Evolutionary conservation across 2,329 filamentous ascomycete species (phyloP).

Genomic region (Ilyonectria destructans): DNA sequence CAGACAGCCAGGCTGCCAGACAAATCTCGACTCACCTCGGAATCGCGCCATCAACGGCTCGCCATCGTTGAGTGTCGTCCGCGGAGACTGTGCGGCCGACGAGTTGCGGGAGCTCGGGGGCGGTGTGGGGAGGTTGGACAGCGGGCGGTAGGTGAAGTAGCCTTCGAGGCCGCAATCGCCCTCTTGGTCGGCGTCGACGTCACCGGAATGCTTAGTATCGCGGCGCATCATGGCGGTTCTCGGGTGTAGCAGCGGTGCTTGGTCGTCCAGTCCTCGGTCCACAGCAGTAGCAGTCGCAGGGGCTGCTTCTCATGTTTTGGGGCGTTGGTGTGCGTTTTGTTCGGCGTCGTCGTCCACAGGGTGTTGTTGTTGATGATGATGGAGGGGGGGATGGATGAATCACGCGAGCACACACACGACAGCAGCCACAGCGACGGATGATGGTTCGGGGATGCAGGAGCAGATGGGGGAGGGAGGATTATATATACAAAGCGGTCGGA

Average conservation of each 20-base stretch:
- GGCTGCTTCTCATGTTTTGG: slow-evolving; percentile 46
- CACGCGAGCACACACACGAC: slow-evolving; percentile 46
- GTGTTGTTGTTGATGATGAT: background rate
- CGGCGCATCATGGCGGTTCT: slow-evolving; percentile 41
- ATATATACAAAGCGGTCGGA: slow-evolving; percentile 44
- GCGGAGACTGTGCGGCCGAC: slow-evolving; percentile 62
- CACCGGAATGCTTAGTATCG: slow-evolving; percentile 41
- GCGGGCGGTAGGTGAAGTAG: slow-evolving; percentile 77
- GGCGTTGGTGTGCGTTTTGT: slow-evolving; percentile 10
- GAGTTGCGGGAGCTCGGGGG: slow-evolving; percentile 69
- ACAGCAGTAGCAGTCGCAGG: slow-evolving; percentile 38
- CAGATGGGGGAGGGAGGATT: slow-evolving; percentile 40
- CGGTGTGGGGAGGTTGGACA: slow-evolving; percentile 79
- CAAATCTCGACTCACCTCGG: slow-evolving; percentile 53
- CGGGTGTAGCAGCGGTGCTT: slow-evolving; percentile 25
- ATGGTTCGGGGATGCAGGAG: slow-evolving; percentile 37
- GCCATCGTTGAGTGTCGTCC: slow-evolving; percentile 61
- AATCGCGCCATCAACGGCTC: slow-evolving; percentile 60
- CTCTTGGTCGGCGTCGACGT: slow-evolving; percentile 38
- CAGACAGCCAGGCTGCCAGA: too few species aligned
- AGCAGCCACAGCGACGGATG: slow-evolving; percentile 39
- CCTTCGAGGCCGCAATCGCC: slow-evolving; percentile 54
- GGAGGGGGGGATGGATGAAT: slow-evolving; percentile 17
- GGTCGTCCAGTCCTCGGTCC: slow-evolving; percentile 43
- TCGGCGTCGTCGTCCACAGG: slow-evolving; percentile 42